Evolutionary conservation across 2,329 filamentous ascomycete genomes (phyloP).

Genomic region (Ophiostoma pallidulum): DNA sequence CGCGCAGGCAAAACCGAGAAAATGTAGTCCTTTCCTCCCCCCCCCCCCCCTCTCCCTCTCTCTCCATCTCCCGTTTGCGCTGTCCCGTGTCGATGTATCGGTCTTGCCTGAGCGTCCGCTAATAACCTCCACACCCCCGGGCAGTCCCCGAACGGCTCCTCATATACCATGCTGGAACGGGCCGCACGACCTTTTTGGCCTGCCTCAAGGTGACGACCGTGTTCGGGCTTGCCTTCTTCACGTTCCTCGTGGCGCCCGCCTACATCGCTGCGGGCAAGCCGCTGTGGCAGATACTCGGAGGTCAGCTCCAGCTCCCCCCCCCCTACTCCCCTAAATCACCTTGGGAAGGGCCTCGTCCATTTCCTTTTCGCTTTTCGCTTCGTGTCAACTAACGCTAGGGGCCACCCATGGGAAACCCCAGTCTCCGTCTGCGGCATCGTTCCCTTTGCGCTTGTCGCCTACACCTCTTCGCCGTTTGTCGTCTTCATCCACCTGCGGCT

Average conservation of each 20-base stretch:
- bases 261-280: slow-evolving; percentile 37
- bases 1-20: not conserved
- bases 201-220: slow-evolving; percentile 63
- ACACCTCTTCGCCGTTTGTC: slow-evolving; percentile 60
- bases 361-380: not conserved
- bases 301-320: slow-evolving; percentile 24
- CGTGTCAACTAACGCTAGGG: too few species aligned
- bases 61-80: too few species aligned
- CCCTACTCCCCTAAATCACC: too few species aligned
- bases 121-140: not conserved
- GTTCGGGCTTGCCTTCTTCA: slow-evolving; percentile 58
- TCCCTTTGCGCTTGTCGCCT: slow-evolving; percentile 55
- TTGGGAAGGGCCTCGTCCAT: too few species aligned
- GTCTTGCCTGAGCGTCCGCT: too few species aligned
- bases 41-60: not conserved
- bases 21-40: not conserved
- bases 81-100: too few species aligned
- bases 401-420: slow-evolving; percentile 23
- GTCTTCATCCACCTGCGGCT: slow-evolving; percentile 61
- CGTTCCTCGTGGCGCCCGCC: slow-evolving; percentile 51
- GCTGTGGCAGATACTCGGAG: slow-evolving; percentile 25
- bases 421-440: slow-evolving; percentile 51
- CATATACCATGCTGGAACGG: slow-evolving; percentile 67
- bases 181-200: slow-evolving; percentile 57
- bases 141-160: slow-evolving; percentile 47